A percentile compares a stretch with the other conserved stretches of the same genome.
Conservation (phyloP, 2,329 filamentous ascomycete species). For the Dendryphion nanum region DNA sequence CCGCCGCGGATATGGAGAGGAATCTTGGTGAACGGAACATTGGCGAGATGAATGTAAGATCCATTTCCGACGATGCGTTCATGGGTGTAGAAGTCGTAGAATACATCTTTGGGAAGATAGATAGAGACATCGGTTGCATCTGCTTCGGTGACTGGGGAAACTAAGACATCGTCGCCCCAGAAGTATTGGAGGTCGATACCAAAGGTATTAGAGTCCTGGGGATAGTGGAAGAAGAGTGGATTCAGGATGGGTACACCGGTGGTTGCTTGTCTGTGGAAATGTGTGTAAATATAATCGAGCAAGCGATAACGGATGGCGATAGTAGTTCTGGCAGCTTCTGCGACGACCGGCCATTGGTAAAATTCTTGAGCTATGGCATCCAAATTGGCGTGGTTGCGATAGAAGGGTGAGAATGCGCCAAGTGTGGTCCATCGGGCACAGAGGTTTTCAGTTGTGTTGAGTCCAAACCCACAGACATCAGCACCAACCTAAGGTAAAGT, state of each 20-base stretch:
- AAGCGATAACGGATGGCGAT: conserved; percentile 72
- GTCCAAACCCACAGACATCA: conserved; percentile 76
- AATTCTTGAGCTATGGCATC: conserved; percentile 64
- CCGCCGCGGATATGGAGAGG: conserved; percentile 68
- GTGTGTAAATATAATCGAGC: conserved; percentile 79
- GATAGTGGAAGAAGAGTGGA: conserved; percentile 73
- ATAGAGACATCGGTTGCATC: conserved; percentile 52
- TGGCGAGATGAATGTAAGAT: conserved; percentile 41
- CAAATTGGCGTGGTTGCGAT: conserved; percentile 67
- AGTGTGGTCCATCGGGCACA: conserved; percentile 75
- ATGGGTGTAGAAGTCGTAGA: conserved; percentile 61
- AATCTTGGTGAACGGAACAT: conserved; percentile 54
- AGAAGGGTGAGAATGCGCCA: conserved; percentile 73
- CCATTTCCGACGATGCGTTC: conserved; percentile 48
- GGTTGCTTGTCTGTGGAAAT: conserved; percentile 58
- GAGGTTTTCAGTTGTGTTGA: conserved; percentile 64
- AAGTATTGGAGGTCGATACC: conserved; percentile 58
- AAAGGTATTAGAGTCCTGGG: conserved; percentile 53
- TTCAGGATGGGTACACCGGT: conserved; percentile 66
- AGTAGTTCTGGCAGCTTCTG: conserved; percentile 64
- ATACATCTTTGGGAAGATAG: conserved; percentile 58
- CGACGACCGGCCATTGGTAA: conserved; percentile 66
- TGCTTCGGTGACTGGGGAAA: conserved; percentile 56
- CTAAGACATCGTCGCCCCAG: conserved; percentile 56
- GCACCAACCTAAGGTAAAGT: too few relatives aligned